These are phyloP conservation scores for Acmispon strigosus DNA, from an alignment of 306 rosid species.

Conservation along the genomic window DNA sequence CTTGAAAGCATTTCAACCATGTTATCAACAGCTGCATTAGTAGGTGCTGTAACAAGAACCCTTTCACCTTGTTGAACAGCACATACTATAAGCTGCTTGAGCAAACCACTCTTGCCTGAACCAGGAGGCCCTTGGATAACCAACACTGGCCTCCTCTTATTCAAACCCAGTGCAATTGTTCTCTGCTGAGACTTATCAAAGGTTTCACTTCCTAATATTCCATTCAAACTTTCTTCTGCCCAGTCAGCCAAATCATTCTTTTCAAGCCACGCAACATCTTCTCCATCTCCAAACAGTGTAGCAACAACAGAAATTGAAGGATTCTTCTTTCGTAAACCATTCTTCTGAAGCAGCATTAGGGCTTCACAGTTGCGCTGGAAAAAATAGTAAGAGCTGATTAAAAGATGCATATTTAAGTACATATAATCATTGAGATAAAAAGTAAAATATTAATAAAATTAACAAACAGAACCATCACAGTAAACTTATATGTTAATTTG, in stretches of 20 bases:
- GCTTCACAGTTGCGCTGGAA: constrained; percentile 89
- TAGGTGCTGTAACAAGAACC: constrained; percentile 82
- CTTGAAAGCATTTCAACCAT: constrained; percentile 70
- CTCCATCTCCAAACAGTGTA: constrained; percentile 69
- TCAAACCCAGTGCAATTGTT: constrained; percentile 60
- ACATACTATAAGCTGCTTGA: constrained; percentile 50
- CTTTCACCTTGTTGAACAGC: constrained; percentile 76
- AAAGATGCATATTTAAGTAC: neutral
- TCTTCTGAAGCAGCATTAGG: constrained; percentile 76
- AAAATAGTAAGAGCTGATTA: constrained; percentile 9
- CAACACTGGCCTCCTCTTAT: constrained; percentile 61
- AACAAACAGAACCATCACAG: constrained; percentile 8
- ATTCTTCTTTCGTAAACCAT: constrained; percentile 67
- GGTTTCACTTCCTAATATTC: constrained; percentile 23
- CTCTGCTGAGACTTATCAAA: constrained; percentile 55
- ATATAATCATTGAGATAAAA: neutral
- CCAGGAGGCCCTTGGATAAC: constrained; percentile 93
- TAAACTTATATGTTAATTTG: neutral
- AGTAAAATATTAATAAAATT: neutral
- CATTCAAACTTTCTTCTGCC: constrained; percentile 38
- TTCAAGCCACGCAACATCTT: constrained; percentile 59
- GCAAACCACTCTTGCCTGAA: constrained; percentile 80
- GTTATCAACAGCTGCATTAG: constrained; percentile 84
- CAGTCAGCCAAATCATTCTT: constrained; percentile 49
- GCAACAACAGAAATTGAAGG: constrained; percentile 63